phyloP scores from a whole-genome alignment of 495 filamentous ascomycete genomes.

The Jackrogersella multiformis region DNA sequence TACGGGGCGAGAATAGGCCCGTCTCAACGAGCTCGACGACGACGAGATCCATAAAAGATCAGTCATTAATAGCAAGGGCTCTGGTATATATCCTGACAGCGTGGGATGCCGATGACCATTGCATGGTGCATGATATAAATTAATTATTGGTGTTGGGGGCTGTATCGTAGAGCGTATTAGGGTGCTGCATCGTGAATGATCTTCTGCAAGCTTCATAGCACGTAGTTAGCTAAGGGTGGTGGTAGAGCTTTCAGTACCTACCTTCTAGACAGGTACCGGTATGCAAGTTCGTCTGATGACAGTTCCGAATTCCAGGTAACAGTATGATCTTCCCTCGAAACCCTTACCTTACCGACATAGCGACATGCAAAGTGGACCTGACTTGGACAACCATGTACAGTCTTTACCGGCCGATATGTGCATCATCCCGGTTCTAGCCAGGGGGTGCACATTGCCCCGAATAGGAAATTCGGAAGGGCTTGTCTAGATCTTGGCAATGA shows the following conservation, averaged over 20 bases:
- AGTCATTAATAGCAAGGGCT: not conserved
- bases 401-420: slow-evolving; percentile 14
- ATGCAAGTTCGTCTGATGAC: slow-evolving; percentile 42
- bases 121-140: slow-evolving; percentile 29
- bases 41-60: not conserved
- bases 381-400: slow-evolving; percentile 22
- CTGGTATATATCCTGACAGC: not conserved
- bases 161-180: slow-evolving; percentile 12
- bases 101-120: not conserved
- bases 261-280: too few relatives aligned
- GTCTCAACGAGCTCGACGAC: slow-evolving; percentile 1
- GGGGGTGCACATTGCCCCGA: slow-evolving; percentile 30
- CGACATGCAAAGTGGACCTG: slow-evolving; percentile 23
- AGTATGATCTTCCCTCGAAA: slow-evolving; percentile 28
- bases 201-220: slow-evolving; percentile 21
- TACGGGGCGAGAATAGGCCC: slow-evolving; percentile 2
- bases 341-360: slow-evolving; percentile 25
- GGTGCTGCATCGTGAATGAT: slow-evolving; percentile 25
- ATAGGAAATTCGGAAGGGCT: slow-evolving; percentile 26
- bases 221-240: slow-evolving; percentile 14
- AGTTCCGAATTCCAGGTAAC: slow-evolving; percentile 44
- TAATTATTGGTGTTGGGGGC: slow-evolving; percentile 12
- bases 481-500: slow-evolving; percentile 28
- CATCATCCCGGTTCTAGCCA: slow-evolving; percentile 23
- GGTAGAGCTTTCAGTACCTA: slow-evolving; percentile 28